Conservation (phyloP, 495 filamentous ascomycete species). For the Jackrogersella minutella region DNA sequence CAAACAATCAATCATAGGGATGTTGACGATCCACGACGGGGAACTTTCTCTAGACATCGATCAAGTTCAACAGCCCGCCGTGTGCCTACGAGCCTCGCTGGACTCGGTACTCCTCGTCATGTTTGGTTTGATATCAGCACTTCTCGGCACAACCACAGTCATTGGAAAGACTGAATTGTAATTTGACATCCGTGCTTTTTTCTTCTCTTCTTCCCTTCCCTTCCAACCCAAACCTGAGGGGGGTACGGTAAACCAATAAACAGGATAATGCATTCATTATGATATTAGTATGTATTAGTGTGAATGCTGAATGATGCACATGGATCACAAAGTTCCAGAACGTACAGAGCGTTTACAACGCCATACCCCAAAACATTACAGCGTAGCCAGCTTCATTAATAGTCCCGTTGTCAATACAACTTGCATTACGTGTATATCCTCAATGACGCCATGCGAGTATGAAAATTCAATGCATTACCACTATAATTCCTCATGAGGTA, state of each 20-base stretch:
- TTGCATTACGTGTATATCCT: conserved; percentile 12
- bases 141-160: conserved; percentile 93
- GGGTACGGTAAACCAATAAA: not conserved
- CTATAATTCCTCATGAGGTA: conserved; percentile 55
- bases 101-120: conserved; percentile 48
- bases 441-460: conserved; percentile 4
- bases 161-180: conserved; percentile 84
- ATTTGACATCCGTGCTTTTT: conserved; percentile 98
- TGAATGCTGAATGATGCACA: conserved; percentile 9
- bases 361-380: conserved; percentile 9
- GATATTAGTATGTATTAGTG: conserved; percentile 40
- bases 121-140: conserved; percentile 63
- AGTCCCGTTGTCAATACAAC: not conserved
- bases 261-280: not conserved
- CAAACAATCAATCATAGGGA: not conserved
- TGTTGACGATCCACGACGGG: conserved; percentile 45
- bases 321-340: too few species aligned
- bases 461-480: conserved; percentile 7
- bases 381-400: not conserved
- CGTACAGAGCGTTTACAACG: conserved; percentile 1
- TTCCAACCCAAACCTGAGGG: too few species aligned
- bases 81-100: conserved; percentile 43
- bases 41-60: conserved; percentile 27
- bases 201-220: too few species aligned
- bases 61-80: conserved; percentile 30